A percentile compares a stretch with the other conserved stretches of the same genome.
Conservation (phyloP, 345 rosid genomes). For the Moricandia moricandioides region DNA sequence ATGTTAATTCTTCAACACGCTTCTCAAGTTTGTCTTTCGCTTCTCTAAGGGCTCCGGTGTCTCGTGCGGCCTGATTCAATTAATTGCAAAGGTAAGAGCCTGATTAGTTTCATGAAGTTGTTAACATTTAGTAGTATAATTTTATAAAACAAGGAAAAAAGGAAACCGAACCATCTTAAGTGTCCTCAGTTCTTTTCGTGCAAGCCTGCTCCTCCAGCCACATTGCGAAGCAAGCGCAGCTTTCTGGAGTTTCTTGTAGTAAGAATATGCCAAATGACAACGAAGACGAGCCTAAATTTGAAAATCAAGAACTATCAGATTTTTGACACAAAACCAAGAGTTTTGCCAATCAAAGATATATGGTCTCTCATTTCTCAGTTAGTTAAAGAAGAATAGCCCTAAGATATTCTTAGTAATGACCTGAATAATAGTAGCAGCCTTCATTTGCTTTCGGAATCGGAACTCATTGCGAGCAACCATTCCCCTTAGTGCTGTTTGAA, state of each 20-base stretch:
- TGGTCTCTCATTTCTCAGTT: slow-evolving; percentile 9
- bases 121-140: neutral
- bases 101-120: neutral
- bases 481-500: slow-evolving; percentile 89
- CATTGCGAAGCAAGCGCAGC: slow-evolving; percentile 83
- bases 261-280: slow-evolving; percentile 57
- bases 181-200: slow-evolving; percentile 80
- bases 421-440: slow-evolving; percentile 88
- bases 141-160: neutral
- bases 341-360: neutral
- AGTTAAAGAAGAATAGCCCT: slow-evolving; percentile 24
- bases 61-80: slow-evolving; percentile 84
- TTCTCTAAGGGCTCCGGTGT: slow-evolving; percentile 98
- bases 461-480: slow-evolving; percentile 95
- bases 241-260: slow-evolving; percentile 81
- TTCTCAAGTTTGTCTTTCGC: slow-evolving; percentile 99
- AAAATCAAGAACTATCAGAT: slow-evolving; percentile 27
- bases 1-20: slow-evolving; percentile 95
- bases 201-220: slow-evolving; percentile 97
- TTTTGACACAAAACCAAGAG: neutral
- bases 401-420: slow-evolving; percentile 38
- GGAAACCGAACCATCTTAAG: slow-evolving; percentile 75
- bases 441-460: slow-evolving; percentile 85
- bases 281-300: slow-evolving; percentile 75
- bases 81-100: slow-evolving; percentile 26